A percentile compares a stretch with the other conserved stretches of the same genome.
These are phyloP conservation scores for Cudoniella acicularis DNA, from an alignment of 495 filamentous ascomycete species.

Conservation along the genomic window DNA sequence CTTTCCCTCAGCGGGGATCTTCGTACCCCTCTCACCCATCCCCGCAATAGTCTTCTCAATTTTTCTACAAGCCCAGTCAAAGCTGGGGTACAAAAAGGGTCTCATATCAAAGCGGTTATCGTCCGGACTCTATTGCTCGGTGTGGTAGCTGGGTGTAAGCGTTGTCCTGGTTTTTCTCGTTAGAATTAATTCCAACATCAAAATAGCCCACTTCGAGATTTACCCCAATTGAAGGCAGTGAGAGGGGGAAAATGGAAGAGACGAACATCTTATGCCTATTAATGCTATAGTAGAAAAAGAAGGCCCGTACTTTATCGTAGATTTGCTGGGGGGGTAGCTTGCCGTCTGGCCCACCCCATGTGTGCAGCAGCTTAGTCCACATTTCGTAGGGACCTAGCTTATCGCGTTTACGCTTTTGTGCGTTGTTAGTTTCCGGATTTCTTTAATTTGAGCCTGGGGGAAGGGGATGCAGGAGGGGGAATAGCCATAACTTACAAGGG, in stretches of 20 bases:
- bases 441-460: not conserved
- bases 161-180: slow-evolving; percentile 20
- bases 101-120: slow-evolving; percentile 68
- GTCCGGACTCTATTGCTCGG: slow-evolving; percentile 54
- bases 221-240: not conserved
- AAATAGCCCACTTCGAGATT: not conserved
- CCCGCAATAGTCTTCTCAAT: slow-evolving; percentile 38
- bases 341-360: slow-evolving; percentile 55
- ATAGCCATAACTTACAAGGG: no score
- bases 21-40: slow-evolving; percentile 1
- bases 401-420: slow-evolving; percentile 61
- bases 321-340: not conserved
- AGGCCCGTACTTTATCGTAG: slow-evolving; percentile 63
- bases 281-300: slow-evolving; percentile 60
- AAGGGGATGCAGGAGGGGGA: no score
- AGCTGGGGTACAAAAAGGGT: slow-evolving; percentile 55
- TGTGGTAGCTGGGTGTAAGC: slow-evolving; percentile 55
- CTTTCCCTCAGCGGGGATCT: not conserved
- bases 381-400: slow-evolving; percentile 72
- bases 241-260: not conserved
- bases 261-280: slow-evolving; percentile 31
- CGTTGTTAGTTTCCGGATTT: not conserved
- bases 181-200: not conserved
- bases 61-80: slow-evolving; percentile 48
- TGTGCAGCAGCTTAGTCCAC: slow-evolving; percentile 65